These are phyloP conservation scores for Arthrobotrys conoides DNA, from an alignment of 2,329 filamentous ascomycete species.

Conservation along the genomic window DNA sequence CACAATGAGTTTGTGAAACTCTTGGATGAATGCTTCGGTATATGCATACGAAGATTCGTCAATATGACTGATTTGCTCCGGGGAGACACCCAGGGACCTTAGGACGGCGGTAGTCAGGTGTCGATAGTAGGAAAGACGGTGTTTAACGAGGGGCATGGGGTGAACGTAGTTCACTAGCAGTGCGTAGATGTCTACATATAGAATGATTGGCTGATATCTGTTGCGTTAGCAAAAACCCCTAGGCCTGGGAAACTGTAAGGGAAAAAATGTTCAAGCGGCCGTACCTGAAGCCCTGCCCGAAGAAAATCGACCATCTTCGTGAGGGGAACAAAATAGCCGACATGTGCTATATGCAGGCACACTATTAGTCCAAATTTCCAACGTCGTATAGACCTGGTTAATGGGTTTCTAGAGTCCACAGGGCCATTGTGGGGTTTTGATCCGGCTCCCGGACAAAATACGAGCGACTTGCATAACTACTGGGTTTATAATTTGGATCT, in stretches of 20 bases:
- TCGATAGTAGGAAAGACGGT: constrained; percentile 47
- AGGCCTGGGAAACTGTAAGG: background rate
- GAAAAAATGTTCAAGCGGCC: background rate
- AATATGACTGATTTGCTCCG: constrained; percentile 43
- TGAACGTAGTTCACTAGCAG: constrained; percentile 53
- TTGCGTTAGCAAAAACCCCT: background rate
- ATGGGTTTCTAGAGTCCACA: background rate
- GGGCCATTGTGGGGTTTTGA: background rate
- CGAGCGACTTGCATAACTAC: background rate
- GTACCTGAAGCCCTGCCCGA: constrained; percentile 45
- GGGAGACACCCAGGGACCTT: constrained; percentile 32
- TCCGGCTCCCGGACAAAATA: background rate
- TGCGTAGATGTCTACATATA: constrained; percentile 56
- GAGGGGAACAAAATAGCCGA: constrained; percentile 55
- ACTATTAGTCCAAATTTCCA: background rate
- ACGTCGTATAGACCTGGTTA: background rate
- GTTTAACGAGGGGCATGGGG: constrained; percentile 37
- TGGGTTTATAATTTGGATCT: background rate
- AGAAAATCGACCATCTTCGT: constrained; percentile 54
- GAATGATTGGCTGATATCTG: constrained; percentile 34
- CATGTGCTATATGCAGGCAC: constrained; percentile 38
- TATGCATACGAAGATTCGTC: constrained; percentile 56
- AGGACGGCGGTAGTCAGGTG: constrained; percentile 45
- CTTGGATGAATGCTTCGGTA: constrained; percentile 39
- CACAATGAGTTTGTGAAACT: constrained; percentile 50